Conservation (phyloP, 495 filamentous ascomycete genomes). For the Neurospora hispaniola region DNA sequence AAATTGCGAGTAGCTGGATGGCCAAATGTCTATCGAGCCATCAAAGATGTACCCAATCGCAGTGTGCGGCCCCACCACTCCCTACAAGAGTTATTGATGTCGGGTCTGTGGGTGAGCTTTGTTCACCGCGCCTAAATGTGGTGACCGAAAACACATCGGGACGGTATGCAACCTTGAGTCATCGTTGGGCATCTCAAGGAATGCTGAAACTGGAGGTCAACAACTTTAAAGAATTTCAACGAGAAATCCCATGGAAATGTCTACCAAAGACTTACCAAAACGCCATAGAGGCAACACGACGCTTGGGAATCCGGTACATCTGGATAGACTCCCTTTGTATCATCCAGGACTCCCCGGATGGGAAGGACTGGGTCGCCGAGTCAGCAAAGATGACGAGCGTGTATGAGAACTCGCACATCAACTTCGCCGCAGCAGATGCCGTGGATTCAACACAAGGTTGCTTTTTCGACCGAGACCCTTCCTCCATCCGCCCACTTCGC, state of each 20-base stretch:
- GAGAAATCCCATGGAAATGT: slow-evolving; percentile 1
- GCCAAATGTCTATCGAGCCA: background rate
- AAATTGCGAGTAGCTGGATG: background rate
- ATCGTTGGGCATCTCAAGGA: background rate
- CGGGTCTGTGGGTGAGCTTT: fast-evolving
- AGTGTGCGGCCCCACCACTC: background rate
- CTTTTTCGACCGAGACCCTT: background rate
- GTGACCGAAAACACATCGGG: background rate
- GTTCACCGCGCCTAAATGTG: background rate
- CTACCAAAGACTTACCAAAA: slow-evolving; percentile 21
- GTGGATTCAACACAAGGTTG: background rate
- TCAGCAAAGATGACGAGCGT: slow-evolving; percentile 24
- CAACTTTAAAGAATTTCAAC: background rate
- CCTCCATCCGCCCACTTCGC: background rate
- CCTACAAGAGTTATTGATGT: background rate
- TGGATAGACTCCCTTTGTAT: slow-evolving; percentile 22
- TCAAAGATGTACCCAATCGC: background rate
- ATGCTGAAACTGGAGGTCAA: background rate
- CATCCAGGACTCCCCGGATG: slow-evolving; percentile 5
- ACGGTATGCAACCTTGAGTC: background rate
- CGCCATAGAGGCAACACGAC: slow-evolving; percentile 11
- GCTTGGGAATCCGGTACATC: slow-evolving; percentile 10
- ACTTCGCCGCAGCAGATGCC: slow-evolving; percentile 8
- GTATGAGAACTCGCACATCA: slow-evolving; percentile 20
- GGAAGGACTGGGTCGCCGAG: slow-evolving; percentile 25